phyloP scores from a whole-genome alignment of 176 grass and related monocot genomes.

The Triticum dicoccoides region DNA sequence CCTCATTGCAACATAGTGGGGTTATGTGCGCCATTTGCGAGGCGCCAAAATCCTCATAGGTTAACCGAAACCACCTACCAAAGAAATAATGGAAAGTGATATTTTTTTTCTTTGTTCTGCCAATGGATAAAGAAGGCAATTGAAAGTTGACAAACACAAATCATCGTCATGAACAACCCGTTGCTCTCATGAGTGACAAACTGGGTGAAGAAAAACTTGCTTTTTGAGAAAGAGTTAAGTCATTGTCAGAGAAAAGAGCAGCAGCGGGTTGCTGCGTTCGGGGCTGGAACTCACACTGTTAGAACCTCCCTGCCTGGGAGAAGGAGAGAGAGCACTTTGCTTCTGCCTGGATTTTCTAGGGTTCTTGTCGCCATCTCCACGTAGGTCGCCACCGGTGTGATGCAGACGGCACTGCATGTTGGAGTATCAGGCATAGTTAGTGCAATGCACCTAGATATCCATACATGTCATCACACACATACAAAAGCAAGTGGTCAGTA shows the following conservation, averaged over 20 bases:
- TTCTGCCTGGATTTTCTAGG: conserved; percentile 12
- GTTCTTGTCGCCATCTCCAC: conserved; percentile 40
- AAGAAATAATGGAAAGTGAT: not conserved
- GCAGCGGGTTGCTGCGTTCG: conserved; percentile 27
- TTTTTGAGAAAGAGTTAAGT: conserved; percentile 31
- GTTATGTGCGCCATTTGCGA: not conserved
- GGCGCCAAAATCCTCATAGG: too few relatives aligned
- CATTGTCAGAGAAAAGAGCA: conserved; percentile 12
- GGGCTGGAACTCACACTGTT: conserved; percentile 20
- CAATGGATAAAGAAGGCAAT: not conserved
- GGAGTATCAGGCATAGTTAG: conserved; percentile 10
- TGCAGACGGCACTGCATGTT: conserved; percentile 3
- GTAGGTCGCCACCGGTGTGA: conserved; percentile 21
- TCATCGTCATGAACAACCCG: not conserved
- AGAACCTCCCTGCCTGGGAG: not conserved
- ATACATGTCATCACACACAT: not conserved
- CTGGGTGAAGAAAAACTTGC: conserved; percentile 6
- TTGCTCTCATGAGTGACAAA: conserved; percentile 14
- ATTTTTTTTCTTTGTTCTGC: not conserved
- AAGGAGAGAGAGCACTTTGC: not conserved
- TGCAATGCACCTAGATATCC: not conserved
- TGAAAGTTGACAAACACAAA: not conserved
- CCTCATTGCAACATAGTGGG: too few relatives aligned
- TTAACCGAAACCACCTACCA: not conserved
- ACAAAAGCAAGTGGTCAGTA: conserved; percentile 2